Evolutionary conservation across 2,329 filamentous ascomycete genomes (phyloP).

Genomic region (Myriosclerotinia scirpicola): DNA sequence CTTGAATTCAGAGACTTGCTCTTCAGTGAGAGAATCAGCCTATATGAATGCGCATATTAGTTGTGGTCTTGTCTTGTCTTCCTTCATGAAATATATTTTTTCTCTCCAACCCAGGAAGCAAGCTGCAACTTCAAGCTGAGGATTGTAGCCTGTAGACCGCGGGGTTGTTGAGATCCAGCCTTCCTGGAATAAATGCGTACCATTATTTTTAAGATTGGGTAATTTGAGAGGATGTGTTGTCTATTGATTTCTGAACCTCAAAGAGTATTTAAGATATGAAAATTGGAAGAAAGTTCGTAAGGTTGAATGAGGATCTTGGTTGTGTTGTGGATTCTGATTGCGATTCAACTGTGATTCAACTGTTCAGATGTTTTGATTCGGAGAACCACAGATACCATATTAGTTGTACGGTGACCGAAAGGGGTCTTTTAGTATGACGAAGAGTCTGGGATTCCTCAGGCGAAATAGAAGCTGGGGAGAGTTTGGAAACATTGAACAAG

Average conservation of each 20-base stretch:
- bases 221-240: slow-evolving; percentile 2
- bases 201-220: neutral
- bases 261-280: slow-evolving; percentile 3
- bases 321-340: slow-evolving; percentile 14
- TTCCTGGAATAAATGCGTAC: neutral
- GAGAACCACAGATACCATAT: slow-evolving; percentile 12
- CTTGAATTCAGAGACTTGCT: slow-evolving; percentile 99
- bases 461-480: slow-evolving; percentile 19
- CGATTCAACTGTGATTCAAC: slow-evolving; percentile 20
- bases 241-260: neutral
- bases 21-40: slow-evolving; percentile 98
- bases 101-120: neutral
- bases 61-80: neutral
- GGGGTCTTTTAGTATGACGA: neutral
- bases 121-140: neutral
- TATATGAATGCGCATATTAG: slow-evolving; percentile 45
- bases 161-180: slow-evolving; percentile 4
- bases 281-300: neutral
- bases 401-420: slow-evolving; percentile 18
- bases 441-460: slow-evolving; percentile 16
- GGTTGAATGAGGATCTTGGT: slow-evolving; percentile 4
- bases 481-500: slow-evolving; percentile 12
- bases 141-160: neutral
- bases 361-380: slow-evolving; percentile 15
- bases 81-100: neutral